Evolutionary conservation across 2,329 filamentous ascomycete species (phyloP).

Genomic region (Aspergillus aculeatus): DNA sequence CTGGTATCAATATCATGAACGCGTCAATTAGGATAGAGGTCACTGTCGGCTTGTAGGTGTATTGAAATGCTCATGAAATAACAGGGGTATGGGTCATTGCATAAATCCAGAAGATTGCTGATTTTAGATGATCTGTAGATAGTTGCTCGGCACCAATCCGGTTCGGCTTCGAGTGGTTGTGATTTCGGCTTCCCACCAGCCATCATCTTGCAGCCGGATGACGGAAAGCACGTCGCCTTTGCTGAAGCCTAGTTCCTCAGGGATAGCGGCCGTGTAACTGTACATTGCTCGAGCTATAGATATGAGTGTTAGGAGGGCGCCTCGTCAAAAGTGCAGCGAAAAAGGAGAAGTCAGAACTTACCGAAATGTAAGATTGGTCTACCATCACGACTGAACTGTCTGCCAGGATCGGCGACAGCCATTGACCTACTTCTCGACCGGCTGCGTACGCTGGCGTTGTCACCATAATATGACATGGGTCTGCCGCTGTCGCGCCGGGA

Average conservation of each 20-base stretch:
- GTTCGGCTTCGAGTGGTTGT: constrained; percentile 54
- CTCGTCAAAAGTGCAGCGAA: background rate
- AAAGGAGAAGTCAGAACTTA: constrained; percentile 54
- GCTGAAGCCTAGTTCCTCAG: constrained; percentile 86
- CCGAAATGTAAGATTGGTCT: constrained; percentile 88
- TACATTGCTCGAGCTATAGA: constrained; percentile 82
- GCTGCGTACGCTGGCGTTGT: constrained; percentile 49
- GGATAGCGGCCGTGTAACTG: constrained; percentile 89
- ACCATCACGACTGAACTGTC: constrained; percentile 82
- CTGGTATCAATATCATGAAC: background rate
- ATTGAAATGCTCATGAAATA: background rate
- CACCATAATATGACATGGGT: constrained; percentile 52
- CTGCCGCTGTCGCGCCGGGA: constrained; percentile 43
- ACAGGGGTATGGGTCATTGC: background rate
- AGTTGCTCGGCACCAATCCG: constrained; percentile 67
- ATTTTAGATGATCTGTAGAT: constrained; percentile 58
- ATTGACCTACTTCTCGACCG: constrained; percentile 75
- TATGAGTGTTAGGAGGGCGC: constrained; percentile 18
- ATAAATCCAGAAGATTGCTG: background rate
- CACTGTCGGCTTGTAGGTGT: background rate
- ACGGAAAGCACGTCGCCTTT: constrained; percentile 93
- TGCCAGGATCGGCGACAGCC: constrained; percentile 65
- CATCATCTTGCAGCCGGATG: constrained; percentile 88
- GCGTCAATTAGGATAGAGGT: background rate
- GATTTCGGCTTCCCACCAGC: constrained; percentile 98